These are phyloP conservation scores for Avicennia marina DNA, from an alignment of 257 asterid species.

Conservation along the genomic window DNA sequence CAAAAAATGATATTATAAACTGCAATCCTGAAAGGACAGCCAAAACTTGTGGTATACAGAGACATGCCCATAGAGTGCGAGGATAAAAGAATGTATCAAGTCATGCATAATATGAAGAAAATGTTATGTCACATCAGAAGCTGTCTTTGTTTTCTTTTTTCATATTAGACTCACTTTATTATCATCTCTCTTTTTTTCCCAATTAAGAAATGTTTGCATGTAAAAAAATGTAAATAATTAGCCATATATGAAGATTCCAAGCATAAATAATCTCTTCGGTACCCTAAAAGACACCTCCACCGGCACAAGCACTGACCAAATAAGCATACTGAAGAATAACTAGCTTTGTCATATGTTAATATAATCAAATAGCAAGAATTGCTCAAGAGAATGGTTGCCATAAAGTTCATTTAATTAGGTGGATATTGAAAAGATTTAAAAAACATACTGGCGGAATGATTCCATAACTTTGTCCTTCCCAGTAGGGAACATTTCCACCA, in stretches of 20 bases:
- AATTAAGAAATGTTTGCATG: background rate
- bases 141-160: background rate
- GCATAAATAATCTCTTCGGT: background rate
- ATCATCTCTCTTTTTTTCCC: background rate
- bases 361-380: background rate
- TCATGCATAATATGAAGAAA: too few relatives aligned
- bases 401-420: background rate
- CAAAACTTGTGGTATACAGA: background rate
- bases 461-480: conserved; percentile 99
- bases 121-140: background rate
- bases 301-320: conserved; percentile 4
- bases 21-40: background rate
- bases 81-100: too few relatives aligned
- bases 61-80: background rate
- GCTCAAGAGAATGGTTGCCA: background rate
- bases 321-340: background rate
- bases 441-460: conserved; percentile 82
- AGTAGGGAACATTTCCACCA: conserved; percentile 85
- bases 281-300: background rate
- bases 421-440: background rate
- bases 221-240: background rate
- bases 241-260: background rate
- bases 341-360: background rate
- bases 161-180: background rate
- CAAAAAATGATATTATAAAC: background rate